phyloP scores from a whole-genome alignment of 1,284 basidiomycete species.

The Austroboletus rostrupii region DNA sequence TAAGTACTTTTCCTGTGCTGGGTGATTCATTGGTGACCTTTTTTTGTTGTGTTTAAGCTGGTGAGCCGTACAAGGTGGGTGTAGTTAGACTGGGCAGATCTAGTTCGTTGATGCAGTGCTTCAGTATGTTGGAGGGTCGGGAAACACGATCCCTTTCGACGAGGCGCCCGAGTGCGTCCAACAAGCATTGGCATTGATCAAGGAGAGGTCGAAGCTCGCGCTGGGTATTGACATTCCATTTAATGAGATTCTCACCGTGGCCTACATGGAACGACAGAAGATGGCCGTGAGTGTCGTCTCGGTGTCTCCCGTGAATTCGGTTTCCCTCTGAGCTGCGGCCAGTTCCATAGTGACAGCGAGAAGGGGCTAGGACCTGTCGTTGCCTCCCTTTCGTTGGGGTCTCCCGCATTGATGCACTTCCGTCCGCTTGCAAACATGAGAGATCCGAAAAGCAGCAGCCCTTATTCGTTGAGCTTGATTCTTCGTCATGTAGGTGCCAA shows the following conservation, averaged over 20 bases:
- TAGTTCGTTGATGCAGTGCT: neutral
- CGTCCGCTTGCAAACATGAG: conserved; percentile 41
- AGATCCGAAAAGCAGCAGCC: conserved; percentile 29
- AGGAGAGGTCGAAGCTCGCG: conserved; percentile 44
- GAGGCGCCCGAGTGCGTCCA: conserved; percentile 53
- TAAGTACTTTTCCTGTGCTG: conserved; percentile 24
- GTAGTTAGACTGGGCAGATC: neutral
- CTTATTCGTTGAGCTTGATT: conserved; percentile 48
- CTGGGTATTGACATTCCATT: conserved; percentile 42
- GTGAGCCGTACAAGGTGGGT: conserved; percentile 65
- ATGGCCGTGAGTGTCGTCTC: conserved; percentile 60
- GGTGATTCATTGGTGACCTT: conserved; percentile 1
- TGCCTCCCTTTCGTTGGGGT: conserved; percentile 69
- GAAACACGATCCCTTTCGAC: conserved; percentile 62
- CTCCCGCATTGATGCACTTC: conserved; percentile 74
- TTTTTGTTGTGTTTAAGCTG: conserved; percentile 42
- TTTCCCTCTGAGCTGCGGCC: conserved; percentile 4
- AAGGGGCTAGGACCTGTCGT: conserved; percentile 65
- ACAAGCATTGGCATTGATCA: conserved; percentile 54
- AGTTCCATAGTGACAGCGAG: conserved; percentile 79
- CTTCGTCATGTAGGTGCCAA: conserved; percentile 60
- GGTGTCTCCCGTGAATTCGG: neutral
- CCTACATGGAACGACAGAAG: conserved; percentile 76
- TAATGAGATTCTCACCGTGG: conserved; percentile 75
- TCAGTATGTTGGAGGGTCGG: conserved; percentile 72